These are phyloP conservation scores for Oryza coarctata DNA, from an alignment of 176 grass and related monocot genomes.

Conservation along the genomic window DNA sequence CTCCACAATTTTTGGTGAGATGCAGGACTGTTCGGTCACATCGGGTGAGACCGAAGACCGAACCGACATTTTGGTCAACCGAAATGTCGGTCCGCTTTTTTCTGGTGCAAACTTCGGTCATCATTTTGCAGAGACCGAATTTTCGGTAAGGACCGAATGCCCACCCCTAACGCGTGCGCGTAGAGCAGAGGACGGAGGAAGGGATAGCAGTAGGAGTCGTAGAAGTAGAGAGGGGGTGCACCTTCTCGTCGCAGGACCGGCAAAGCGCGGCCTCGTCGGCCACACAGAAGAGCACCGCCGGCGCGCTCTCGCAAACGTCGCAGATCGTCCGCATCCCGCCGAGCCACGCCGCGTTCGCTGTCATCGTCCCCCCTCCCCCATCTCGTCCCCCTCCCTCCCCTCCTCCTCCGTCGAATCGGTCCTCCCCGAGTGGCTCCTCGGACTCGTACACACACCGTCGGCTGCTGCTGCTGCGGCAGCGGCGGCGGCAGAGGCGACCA, in stretches of 20 bases:
- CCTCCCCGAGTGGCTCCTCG: background rate
- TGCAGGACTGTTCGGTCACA: too few relatives aligned
- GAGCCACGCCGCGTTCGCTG: slow-evolving; percentile 12
- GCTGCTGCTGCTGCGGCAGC: background rate
- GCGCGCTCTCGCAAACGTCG: slow-evolving; percentile 92
- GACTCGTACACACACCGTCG: background rate
- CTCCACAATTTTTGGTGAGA: too few relatives aligned
- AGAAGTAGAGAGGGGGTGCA: background rate
- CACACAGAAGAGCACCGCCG: slow-evolving; percentile 91
- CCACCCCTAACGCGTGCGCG: too few relatives aligned
- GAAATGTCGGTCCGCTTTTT: too few relatives aligned
- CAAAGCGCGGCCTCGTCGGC: slow-evolving; percentile 97
- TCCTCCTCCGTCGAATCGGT: background rate
- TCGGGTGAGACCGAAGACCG: too few relatives aligned
- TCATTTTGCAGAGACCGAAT: too few relatives aligned
- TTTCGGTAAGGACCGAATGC: too few relatives aligned
- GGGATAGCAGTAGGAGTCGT: too few relatives aligned
- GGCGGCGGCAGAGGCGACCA: background rate
- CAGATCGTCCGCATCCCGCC: slow-evolving; percentile 91
- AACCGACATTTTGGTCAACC: too few relatives aligned
- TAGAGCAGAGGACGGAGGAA: background rate
- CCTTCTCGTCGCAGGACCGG: slow-evolving; percentile 90
- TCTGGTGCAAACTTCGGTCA: too few relatives aligned
- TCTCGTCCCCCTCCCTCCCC: background rate
- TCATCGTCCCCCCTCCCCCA: slow-evolving; percentile 27